Evolutionary conservation across 2,329 filamentous ascomycete genomes (phyloP).

Genomic region (Ascochyta lentis): DNA sequence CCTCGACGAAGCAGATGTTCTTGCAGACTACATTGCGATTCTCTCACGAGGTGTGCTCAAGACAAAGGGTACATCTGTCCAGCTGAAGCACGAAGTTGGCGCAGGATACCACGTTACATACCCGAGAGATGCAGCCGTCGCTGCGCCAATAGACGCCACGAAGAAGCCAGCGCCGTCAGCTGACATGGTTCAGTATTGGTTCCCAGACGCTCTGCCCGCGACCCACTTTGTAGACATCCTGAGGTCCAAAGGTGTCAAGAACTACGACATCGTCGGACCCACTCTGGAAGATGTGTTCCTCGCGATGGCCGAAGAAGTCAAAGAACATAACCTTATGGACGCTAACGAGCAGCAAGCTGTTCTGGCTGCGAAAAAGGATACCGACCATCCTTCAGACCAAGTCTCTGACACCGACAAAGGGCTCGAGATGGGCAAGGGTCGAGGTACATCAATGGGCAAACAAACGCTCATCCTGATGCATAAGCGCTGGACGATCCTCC

Average conservation of each 20-base stretch:
- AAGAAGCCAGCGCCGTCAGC: slow-evolving; percentile 56
- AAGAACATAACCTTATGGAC: slow-evolving; percentile 55
- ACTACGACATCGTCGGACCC: slow-evolving; percentile 86
- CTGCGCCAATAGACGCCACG: slow-evolving; percentile 54
- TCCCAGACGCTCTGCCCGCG: slow-evolving; percentile 72
- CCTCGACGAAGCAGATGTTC: slow-evolving; percentile 87
- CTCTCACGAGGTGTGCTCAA: slow-evolving; percentile 84
- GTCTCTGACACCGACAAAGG: slow-evolving; percentile 40
- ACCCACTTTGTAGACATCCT: slow-evolving; percentile 74
- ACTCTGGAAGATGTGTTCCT: slow-evolving; percentile 94
- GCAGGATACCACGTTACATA: slow-evolving; percentile 77
- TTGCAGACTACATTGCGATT: slow-evolving; percentile 88
- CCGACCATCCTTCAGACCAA: slow-evolving; percentile 36
- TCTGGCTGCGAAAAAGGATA: slow-evolving; percentile 27
- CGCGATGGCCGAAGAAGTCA: slow-evolving; percentile 80
- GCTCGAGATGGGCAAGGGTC: slow-evolving; percentile 67
- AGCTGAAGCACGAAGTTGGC: slow-evolving; percentile 81
- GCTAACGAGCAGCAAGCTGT: slow-evolving; percentile 30
- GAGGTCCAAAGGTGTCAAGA: slow-evolving; percentile 69
- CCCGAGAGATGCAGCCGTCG: slow-evolving; percentile 51
- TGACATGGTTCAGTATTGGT: slow-evolving; percentile 76
- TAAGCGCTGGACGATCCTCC: slow-evolving; percentile 79
- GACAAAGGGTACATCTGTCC: slow-evolving; percentile 82
- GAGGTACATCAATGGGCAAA: slow-evolving; percentile 69
- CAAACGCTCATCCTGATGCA: slow-evolving; percentile 78